Percentiles rank a stretch among this genome's conserved stretches.
phyloP scores from a whole-genome alignment of 345 rosid genomes.

The Gossypium bickii region DNA sequence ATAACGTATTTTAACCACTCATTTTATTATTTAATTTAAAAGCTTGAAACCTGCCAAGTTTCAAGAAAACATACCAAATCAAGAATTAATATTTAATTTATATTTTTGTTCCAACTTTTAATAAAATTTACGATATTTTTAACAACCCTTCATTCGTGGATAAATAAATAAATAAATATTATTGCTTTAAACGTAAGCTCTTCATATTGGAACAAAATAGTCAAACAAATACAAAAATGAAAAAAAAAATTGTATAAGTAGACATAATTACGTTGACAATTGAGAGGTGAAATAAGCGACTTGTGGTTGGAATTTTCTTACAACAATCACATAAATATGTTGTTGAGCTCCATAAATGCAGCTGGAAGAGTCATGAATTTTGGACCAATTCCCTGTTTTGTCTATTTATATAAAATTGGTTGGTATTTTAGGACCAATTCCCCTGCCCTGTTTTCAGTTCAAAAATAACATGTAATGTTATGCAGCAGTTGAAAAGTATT shows the following conservation, averaged over 20 bases:
- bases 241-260: neutral
- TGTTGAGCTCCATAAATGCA: neutral
- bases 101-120: too few relatives aligned
- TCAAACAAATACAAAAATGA: neutral
- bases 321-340: neutral
- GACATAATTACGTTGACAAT: slow-evolving; percentile 3
- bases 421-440: too few relatives aligned
- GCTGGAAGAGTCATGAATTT: neutral
- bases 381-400: neutral
- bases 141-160: too few relatives aligned
- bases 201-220: neutral
- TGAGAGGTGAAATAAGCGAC: neutral
- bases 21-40: neutral
- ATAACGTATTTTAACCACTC: too few relatives aligned
- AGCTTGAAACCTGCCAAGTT: neutral
- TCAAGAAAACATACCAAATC: neutral
- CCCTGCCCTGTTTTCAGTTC: neutral
- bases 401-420: too few relatives aligned
- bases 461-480: neutral
- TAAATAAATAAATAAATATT: too few relatives aligned
- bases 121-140: too few relatives aligned
- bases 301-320: neutral
- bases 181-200: neutral
- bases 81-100: neutral
- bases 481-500: neutral